A percentile compares a stretch with the other conserved stretches of the same genome.
These are phyloP conservation scores for Boletus subparvulus DNA, from an alignment of 768 basidiomycete genomes.

Conservation along the genomic window DNA sequence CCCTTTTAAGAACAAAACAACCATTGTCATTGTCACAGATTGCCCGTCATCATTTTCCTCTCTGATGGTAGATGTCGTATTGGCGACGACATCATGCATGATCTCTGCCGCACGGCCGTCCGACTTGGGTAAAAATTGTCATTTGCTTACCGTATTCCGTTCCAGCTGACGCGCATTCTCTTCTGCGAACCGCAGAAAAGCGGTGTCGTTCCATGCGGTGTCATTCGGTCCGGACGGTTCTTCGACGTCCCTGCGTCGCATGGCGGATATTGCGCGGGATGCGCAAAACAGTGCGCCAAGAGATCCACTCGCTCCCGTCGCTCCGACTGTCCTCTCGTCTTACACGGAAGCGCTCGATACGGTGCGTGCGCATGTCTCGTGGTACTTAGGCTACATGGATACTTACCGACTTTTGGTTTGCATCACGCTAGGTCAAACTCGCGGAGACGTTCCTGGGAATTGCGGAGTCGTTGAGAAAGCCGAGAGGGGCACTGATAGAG, in stretches of 20 bases:
- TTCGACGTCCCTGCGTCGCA: slow-evolving; percentile 38
- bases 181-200: slow-evolving; percentile 37
- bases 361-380: slow-evolving; percentile 27
- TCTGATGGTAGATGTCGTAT: slow-evolving; percentile 49
- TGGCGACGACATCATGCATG: slow-evolving; percentile 38
- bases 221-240: slow-evolving; percentile 44
- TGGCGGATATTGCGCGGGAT: slow-evolving; percentile 52
- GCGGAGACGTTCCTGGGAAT: slow-evolving; percentile 59
- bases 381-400: neutral
- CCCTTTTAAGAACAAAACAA: neutral
- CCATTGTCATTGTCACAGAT: slow-evolving; percentile 1
- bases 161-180: neutral
- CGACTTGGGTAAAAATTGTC: slow-evolving; percentile 40
- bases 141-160: rapidly evolving
- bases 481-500: slow-evolving; percentile 50
- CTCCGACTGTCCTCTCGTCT: slow-evolving; percentile 41
- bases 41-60: slow-evolving; percentile 40
- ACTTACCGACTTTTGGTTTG: neutral
- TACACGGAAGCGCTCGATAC: slow-evolving; percentile 53
- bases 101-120: slow-evolving; percentile 43
- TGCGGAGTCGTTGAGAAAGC: slow-evolving; percentile 56
- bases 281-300: slow-evolving; percentile 44
- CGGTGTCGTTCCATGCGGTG: slow-evolving; percentile 59
- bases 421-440: slow-evolving; percentile 44
- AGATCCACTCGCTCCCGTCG: slow-evolving; percentile 37